Percentiles rank a stretch among this genome's conserved stretches.
phyloP scores from a whole-genome alignment of 2,329 filamentous ascomycete species.

The Epichloe uncinata region DNA sequence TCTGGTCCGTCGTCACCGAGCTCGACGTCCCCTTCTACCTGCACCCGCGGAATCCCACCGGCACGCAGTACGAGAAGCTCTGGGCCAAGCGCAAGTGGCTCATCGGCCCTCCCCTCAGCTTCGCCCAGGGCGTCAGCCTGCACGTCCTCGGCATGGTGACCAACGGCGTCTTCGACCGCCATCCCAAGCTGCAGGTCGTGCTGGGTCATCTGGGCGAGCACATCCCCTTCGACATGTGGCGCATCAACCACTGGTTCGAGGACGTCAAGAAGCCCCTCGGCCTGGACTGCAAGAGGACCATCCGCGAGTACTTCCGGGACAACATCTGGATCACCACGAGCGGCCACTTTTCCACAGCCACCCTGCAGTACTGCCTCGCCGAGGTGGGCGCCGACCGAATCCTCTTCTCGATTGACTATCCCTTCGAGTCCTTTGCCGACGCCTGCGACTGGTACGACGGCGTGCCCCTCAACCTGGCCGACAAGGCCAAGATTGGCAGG shows the following conservation, averaged over 20 bases:
- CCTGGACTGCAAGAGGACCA: slow-evolving; percentile 32
- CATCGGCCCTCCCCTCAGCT: slow-evolving; percentile 44
- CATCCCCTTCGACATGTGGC: slow-evolving; percentile 35
- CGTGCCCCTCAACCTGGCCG: slow-evolving; percentile 19
- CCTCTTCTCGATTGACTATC: slow-evolving; percentile 40
- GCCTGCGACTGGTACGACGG: slow-evolving; percentile 29
- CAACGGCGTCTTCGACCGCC: slow-evolving; percentile 36
- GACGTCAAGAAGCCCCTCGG: slow-evolving; percentile 39
- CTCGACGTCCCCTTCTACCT: slow-evolving; percentile 53
- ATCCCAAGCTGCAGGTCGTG: slow-evolving; percentile 31
- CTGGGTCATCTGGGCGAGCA: slow-evolving; percentile 36
- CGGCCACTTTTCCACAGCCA: slow-evolving; percentile 41
- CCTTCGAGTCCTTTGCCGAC: slow-evolving; percentile 33
- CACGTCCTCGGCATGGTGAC: slow-evolving; percentile 40
- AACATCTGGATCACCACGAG: slow-evolving; percentile 46
- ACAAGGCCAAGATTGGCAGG: slow-evolving; percentile 27
- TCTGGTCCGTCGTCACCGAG: slow-evolving; percentile 44
- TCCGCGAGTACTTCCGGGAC: slow-evolving; percentile 37
- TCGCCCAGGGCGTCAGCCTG: slow-evolving; percentile 44
- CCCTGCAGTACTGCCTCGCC: slow-evolving; percentile 34
- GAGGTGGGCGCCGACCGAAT: slow-evolving; percentile 36
- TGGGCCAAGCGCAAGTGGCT: slow-evolving; percentile 47
- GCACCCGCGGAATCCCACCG: slow-evolving; percentile 46
- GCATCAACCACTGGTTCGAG: slow-evolving; percentile 42
- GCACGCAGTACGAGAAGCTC: slow-evolving; percentile 41